These are phyloP conservation scores for Sergeia podlipaevii DNA, from an alignment of 208 protist species.

Conservation along the genomic window DNA sequence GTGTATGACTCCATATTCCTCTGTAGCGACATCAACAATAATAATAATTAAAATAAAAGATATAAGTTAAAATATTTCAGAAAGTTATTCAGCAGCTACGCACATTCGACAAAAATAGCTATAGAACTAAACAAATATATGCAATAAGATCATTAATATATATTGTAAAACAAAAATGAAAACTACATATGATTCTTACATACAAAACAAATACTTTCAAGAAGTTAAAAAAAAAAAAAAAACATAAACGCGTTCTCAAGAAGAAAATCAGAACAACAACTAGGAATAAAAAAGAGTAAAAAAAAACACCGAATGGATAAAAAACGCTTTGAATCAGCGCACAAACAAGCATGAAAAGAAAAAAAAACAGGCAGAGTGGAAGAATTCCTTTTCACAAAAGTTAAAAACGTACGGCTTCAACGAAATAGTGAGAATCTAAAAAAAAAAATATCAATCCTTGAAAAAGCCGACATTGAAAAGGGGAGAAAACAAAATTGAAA, in stretches of 20 bases:
- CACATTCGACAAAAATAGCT: no score
- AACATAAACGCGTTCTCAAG: not conserved
- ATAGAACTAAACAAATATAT: no score
- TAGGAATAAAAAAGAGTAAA: constrained; percentile 5
- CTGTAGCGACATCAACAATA: no score
- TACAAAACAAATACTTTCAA: not conserved
- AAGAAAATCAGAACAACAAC: not conserved
- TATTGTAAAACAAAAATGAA: constrained; percentile 2
- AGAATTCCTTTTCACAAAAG: constrained; percentile 1
- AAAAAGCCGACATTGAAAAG: not conserved
- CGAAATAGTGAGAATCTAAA: not conserved
- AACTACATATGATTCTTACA: not conserved
- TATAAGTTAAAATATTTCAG: no score
- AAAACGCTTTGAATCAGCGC: not conserved
- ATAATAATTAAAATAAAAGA: no score
- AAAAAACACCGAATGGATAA: not conserved
- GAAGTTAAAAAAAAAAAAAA: constrained; percentile 4
- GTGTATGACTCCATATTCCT: no score
- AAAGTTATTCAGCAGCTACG: no score
- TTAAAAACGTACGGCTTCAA: not conserved
- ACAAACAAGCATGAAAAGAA: not conserved
- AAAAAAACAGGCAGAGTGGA: constrained; percentile 5
- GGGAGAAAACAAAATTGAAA: constrained; percentile 15
- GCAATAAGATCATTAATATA: no score
- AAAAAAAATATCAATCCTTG: not conserved